Conservation (phyloP, 306 rosid genomes). For the Hippophae tibetana region DNA sequence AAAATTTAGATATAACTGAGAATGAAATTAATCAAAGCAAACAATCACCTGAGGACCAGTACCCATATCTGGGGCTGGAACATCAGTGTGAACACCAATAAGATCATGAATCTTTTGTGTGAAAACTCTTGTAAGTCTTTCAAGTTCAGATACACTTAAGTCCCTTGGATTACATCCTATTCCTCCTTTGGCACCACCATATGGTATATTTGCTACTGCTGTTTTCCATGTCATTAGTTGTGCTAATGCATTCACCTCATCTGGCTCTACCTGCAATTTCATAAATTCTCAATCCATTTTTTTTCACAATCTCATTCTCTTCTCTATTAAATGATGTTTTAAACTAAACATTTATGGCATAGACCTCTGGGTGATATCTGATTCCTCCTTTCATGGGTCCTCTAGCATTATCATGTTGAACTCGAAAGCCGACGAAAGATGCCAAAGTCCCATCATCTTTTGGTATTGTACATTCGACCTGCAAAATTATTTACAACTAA, state of each 20-base stretch:
- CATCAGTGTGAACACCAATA: slow-evolving; percentile 74
- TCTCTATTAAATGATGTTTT: too few species aligned
- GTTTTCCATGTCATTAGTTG: slow-evolving; percentile 99
- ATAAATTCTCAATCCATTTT: neutral
- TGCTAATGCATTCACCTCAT: slow-evolving; percentile 97
- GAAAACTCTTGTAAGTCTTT: slow-evolving; percentile 80
- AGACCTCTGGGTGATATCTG: slow-evolving; percentile 98
- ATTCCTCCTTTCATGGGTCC: slow-evolving; percentile 99
- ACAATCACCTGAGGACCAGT: slow-evolving; percentile 83
- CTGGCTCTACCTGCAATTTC: slow-evolving; percentile 77
- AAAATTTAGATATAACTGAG: neutral
- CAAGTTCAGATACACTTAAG: slow-evolving; percentile 67
- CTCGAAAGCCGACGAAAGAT: slow-evolving; percentile 78
- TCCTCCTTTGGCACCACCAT: slow-evolving; percentile 98
- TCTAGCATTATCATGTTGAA: slow-evolving; percentile 98
- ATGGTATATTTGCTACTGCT: slow-evolving; percentile 90
- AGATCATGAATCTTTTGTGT: slow-evolving; percentile 96
- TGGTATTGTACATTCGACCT: slow-evolving; percentile 97
- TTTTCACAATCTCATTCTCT: too few species aligned
- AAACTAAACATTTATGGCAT: too few species aligned
- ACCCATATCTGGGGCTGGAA: slow-evolving; percentile 99
- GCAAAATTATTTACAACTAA: slow-evolving; percentile 15
- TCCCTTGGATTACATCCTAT: slow-evolving; percentile 78
- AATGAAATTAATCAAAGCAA: neutral
- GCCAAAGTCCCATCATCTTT: slow-evolving; percentile 81